Conservation (phyloP, 306 rosid genomes). For the Trifolium pratense region DNA sequence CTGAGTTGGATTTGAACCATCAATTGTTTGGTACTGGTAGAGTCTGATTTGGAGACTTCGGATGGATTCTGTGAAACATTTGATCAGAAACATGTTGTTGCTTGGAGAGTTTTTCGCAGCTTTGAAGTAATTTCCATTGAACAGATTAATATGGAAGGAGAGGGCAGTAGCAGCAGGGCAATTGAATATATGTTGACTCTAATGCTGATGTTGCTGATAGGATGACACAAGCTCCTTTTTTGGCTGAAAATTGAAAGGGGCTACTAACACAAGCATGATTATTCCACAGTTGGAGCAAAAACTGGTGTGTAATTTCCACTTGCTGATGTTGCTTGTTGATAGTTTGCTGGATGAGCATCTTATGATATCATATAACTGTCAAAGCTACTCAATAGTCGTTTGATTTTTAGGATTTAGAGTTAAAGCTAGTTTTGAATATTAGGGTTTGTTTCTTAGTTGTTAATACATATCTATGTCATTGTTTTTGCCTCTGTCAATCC, state of each 20-base stretch:
- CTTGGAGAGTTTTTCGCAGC: conserved; percentile 15
- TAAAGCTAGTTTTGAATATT: no score
- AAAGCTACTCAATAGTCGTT: neutral
- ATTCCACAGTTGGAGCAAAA: conserved; percentile 27
- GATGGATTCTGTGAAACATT: neutral
- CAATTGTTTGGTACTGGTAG: neutral
- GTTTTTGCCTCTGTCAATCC: no score
- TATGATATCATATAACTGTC: neutral
- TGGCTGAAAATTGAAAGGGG: neutral
- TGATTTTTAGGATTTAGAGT: neutral
- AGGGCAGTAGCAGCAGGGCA: neutral
- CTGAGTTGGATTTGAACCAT: neutral
- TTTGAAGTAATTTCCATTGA: conserved; percentile 14
- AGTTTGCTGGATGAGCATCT: conserved; percentile 19
- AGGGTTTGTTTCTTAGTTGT: no score
- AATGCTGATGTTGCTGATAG: conserved; percentile 17
- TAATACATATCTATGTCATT: no score
- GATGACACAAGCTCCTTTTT: neutral
- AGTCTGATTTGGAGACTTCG: conserved; percentile 15
- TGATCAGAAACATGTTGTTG: conserved; percentile 15
- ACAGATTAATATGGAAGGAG: neutral
- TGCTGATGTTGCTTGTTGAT: conserved; percentile 19
- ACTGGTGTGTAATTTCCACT: conserved; percentile 29
- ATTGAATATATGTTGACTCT: neutral
- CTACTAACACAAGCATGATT: neutral